Conservation (phyloP, 495 filamentous ascomycete genomes). For the Trichoderma gamsii region DNA sequence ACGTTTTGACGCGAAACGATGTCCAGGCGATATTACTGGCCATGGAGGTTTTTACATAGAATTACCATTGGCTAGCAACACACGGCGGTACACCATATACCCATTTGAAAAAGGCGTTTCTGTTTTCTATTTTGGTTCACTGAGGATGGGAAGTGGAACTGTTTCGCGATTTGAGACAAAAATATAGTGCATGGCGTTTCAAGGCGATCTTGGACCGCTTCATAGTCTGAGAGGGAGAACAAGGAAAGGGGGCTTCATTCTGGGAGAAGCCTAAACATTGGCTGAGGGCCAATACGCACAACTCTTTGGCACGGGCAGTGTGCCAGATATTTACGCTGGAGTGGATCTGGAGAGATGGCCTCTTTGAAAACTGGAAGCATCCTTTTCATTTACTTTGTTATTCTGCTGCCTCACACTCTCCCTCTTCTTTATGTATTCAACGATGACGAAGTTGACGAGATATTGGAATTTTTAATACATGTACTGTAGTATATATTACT, state of each 20-base stretch:
- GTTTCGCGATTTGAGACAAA: not conserved
- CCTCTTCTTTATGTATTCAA: conserved; percentile 5
- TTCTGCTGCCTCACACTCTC: not conserved
- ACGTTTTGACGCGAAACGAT: not conserved
- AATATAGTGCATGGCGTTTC: conserved; percentile 8
- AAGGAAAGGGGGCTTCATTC: not conserved
- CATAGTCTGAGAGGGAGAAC: not conserved
- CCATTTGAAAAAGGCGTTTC: conserved; percentile 13
- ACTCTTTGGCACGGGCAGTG: not conserved
- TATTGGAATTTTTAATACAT: conserved; percentile 3
- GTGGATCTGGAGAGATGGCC: not conserved
- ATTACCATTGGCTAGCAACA: not conserved
- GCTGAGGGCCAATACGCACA: not conserved
- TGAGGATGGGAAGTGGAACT: not conserved
- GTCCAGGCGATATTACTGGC: not conserved
- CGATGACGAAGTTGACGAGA: conserved; percentile 11
- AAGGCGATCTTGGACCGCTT: not conserved
- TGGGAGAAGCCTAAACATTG: not conserved
- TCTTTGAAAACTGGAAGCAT: not conserved
- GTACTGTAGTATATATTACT: conserved; percentile 11
- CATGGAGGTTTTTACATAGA: not conserved
- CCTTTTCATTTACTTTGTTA: not conserved
- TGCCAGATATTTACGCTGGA: not conserved
- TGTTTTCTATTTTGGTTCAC: not conserved
- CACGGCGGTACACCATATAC: conserved; percentile 6